phyloP scores from a whole-genome alignment of 192 early-diverging fungal genomes.

The Podila epigama region DNA sequence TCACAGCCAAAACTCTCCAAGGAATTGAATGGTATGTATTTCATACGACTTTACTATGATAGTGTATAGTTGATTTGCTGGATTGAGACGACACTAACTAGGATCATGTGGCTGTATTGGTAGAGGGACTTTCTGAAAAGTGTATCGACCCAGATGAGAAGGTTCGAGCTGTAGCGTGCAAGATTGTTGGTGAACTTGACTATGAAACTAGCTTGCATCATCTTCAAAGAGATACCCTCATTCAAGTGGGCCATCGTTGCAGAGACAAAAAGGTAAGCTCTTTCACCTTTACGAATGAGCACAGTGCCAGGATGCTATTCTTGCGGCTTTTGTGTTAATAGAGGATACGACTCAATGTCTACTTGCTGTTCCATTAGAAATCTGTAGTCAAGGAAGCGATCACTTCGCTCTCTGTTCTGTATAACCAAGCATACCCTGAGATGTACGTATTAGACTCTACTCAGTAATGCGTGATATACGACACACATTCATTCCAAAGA shows the following conservation, averaged over 20 bases:
- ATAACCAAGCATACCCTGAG: conserved; percentile 73
- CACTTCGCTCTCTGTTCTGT: conserved; percentile 72
- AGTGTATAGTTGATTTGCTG: neutral
- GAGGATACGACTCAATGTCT: neutral
- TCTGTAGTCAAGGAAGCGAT: conserved; percentile 73
- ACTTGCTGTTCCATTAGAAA: conserved; percentile 9
- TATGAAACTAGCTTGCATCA: conserved; percentile 61
- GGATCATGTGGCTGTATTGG: neutral
- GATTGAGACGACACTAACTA: neutral
- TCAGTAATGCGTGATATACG: no score
- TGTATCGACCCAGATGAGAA: conserved; percentile 92
- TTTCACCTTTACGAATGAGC: no score
- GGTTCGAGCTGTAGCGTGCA: conserved; percentile 79
- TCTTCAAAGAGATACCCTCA: conserved; percentile 63
- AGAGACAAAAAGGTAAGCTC: conserved; percentile 80
- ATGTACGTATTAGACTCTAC: conserved; percentile 73
- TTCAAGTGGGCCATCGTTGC: conserved; percentile 78
- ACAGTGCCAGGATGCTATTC: no score
- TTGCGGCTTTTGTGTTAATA: no score
- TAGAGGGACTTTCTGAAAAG: conserved; percentile 54
- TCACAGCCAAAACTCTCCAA: conserved; percentile 73
- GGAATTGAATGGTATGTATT: conserved; percentile 72
- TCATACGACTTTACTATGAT: neutral
- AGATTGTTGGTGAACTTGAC: conserved; percentile 73
- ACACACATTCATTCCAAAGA: no score